Conservation (phyloP, 257 asterid genomes). For the Ilex asprella region DNA sequence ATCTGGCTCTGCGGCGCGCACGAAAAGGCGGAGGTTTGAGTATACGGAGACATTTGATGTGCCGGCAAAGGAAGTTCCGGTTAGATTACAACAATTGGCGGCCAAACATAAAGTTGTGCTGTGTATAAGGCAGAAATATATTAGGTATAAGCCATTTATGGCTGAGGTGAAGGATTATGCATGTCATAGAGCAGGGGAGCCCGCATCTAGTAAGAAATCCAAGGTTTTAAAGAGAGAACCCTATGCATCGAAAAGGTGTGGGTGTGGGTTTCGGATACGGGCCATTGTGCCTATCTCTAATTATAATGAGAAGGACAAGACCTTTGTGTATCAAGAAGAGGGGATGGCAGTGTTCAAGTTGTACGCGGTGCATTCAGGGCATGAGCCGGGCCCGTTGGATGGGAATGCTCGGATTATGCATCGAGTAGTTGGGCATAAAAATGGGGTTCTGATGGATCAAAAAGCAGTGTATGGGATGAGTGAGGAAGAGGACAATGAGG, state of each 20-base stretch:
- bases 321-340: conserved; percentile 92
- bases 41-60: conserved; percentile 87
- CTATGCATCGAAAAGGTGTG: conserved; percentile 83
- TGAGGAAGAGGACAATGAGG: conserved; percentile 73
- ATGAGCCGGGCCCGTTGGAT: conserved; percentile 93
- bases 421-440: conserved; percentile 84
- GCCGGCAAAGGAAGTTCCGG: conserved; percentile 89
- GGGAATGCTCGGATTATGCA: conserved; percentile 98
- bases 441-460: conserved; percentile 75
- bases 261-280: conserved; percentile 89
- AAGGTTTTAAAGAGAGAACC: conserved; percentile 77
- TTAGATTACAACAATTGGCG: conserved; percentile 78
- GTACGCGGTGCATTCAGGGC: conserved; percentile 93
- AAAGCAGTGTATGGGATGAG: conserved; percentile 68
- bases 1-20: conserved; percentile 77
- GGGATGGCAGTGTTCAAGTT: conserved; percentile 94
- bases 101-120: conserved; percentile 87
- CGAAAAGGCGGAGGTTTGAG: conserved; percentile 87
- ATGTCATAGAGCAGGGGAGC: conserved; percentile 95
- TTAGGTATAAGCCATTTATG: conserved; percentile 95
- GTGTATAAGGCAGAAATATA: conserved; percentile 86
- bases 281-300: conserved; percentile 92
- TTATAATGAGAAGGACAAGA: conserved; percentile 86
- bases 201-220: conserved; percentile 74
- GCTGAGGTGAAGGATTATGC: conserved; percentile 99